Base-by-base conservation (phyloP, 2,329 filamentous ascomycete species). In the Shiraia bambusicola region DNA sequence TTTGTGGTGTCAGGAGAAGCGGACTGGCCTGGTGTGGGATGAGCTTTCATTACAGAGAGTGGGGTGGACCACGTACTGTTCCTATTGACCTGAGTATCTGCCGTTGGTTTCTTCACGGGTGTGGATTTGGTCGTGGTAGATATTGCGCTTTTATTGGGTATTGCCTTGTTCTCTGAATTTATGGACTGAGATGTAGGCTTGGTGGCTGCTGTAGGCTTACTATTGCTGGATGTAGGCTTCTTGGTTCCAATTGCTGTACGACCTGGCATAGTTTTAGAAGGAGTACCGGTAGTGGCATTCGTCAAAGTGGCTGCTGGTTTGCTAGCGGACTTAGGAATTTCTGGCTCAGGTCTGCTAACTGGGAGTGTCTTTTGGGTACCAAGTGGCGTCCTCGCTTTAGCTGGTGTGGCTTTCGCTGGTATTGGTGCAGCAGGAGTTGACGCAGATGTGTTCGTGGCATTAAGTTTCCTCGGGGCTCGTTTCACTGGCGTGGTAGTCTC, bases 11-110 rank as follows among this genome's bases (percentile, higher is more conserved):
- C 8, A 8, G 19, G 19, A 22, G 19, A 42, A 31, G 49, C 40
- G 30, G 48, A 44, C 42, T 56, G 43, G 40, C 54, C 50, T 49
- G 62, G 56, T 28, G 54, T 46, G 34, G 55, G 55, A 54, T 60
- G 47, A 60, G 56, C 43, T 45, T 55, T 40, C 34, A 61, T 58
- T 14, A 56, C 42, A 36, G 42, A 39, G 22, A 51, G 32, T 27
- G 63, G 58, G 34, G 63, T 66, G 46, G 62, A 54, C 35, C 51
- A 61, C 24, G 57, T 41, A 30, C 38, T 31, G 34, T 41, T 55
- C 57, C 40, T 59, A 55, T 40, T 45, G 34, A 34, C 58, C 58
- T 31, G 38, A 42, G 34, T 49, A 37, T 36, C 58, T 63, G 15
- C 31, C 42, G 9, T 54, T 45, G 11, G 55, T 47, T 32, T 64